Base-by-base conservation (phyloP, 2,329 filamentous ascomycete genomes). In the Tolypocladium nubicola region DNA sequence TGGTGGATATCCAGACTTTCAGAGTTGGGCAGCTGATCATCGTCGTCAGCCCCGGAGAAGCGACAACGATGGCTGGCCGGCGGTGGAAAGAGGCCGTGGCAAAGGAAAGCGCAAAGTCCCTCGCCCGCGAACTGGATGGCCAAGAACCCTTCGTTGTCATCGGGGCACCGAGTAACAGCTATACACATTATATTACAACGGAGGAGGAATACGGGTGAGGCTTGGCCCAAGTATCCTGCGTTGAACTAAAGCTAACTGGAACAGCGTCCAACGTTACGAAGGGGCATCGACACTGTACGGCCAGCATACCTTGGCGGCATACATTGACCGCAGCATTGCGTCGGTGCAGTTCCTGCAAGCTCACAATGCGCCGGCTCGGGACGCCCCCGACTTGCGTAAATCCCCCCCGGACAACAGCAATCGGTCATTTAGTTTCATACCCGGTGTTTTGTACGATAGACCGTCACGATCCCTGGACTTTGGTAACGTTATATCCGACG, bases 271-370 rank as follows among this genome's bases (percentile, higher is more conserved):
- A 71, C 85, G 92, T 39, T 96, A 96, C 69, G 92, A 97, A 73
- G 92, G 91, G 40, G 92, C 89, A 0, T 92, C 88, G 4, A 97
- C 92, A 0, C 79, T 97, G 2, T 93, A 92, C 68, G 92, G 92
- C 0, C 89, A 83, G 0, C 86, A 91, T 67, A 93, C 89, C 0
- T 77, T 96, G n/a, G 85, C 87, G 21, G 92, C 90, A 0, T 92
- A 94, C 73, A 87, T 96, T 70, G 89, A 95, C 67, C 77, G 91
- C 21, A 92, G 89, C 0, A 73, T 89, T 14, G 81, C 79, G 0
- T 83, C 86, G 62, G 78, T 96, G 1, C 83, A 83, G 3, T 87
- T 86, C 62, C 79, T 96, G 8, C 74, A 78, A 19, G 70, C 78
- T 13, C 70, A 77, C 8, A 65, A 76, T 52, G 65, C 74, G 59